These are phyloP conservation scores for Zanthoxylum bungeanum DNA, from an alignment of 345 rosid species.

Conservation along the genomic window DNA sequence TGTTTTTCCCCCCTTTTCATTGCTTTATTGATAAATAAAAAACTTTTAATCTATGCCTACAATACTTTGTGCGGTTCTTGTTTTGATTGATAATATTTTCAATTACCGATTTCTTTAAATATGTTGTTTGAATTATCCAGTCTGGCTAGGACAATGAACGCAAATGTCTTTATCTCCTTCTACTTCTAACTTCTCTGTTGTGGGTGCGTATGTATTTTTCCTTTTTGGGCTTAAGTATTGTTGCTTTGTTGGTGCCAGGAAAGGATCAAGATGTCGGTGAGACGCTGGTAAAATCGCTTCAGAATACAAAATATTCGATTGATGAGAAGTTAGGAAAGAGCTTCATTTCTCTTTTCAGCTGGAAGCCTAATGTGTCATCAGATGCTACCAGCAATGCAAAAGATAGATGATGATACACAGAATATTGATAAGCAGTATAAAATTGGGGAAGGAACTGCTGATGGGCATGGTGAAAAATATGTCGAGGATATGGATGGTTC, in stretches of 20 bases:
- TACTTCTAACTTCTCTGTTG: neutral
- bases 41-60: neutral
- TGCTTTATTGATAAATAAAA: neutral
- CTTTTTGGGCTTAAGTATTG: neutral
- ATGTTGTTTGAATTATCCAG: neutral
- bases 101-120: neutral
- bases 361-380: slow-evolving; percentile 32
- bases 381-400: slow-evolving; percentile 32
- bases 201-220: too few species aligned
- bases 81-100: neutral
- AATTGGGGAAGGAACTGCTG: slow-evolving; percentile 31
- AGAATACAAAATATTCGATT: slow-evolving; percentile 74
- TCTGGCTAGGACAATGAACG: neutral
- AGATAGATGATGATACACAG: slow-evolving; percentile 24
- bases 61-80: neutral
- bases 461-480: slow-evolving; percentile 29
- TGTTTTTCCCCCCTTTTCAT: neutral
- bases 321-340: slow-evolving; percentile 85
- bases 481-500: slow-evolving; percentile 38
- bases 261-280: slow-evolving; percentile 78
- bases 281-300: slow-evolving; percentile 75
- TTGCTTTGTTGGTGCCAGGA: slow-evolving; percentile 40
- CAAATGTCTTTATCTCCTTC: neutral
- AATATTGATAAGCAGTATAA: slow-evolving; percentile 28
- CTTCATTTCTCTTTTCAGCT: slow-evolving; percentile 63